Conservation (phyloP, 140 eudicot genomes). For the Erigeron philadelphicus region DNA sequence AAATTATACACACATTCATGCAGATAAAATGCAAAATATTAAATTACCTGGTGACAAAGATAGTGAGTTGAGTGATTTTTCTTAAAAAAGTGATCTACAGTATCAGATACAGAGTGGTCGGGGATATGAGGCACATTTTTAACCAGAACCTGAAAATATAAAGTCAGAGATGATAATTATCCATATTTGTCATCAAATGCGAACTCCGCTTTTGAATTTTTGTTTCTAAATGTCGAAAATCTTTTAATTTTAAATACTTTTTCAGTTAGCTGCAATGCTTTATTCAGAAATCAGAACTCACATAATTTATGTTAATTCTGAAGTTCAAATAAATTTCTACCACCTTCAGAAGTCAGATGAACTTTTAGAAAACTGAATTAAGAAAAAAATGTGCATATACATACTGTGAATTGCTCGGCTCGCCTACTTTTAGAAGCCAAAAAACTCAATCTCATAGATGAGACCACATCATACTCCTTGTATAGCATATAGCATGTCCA, state of each 20-base stretch:
- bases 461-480: constrained; percentile 51
- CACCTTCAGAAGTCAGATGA: constrained; percentile 2
- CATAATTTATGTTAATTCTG: constrained; percentile 2
- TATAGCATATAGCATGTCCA: constrained; percentile 64
- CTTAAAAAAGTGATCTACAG: constrained; percentile 56
- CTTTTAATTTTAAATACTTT: not conserved
- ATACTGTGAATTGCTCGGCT: constrained; percentile 73
- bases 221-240: not conserved
- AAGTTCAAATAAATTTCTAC: not conserved
- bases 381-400: not conserved
- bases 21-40: not conserved
- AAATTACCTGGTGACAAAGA: constrained; percentile 83
- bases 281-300: not conserved
- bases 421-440: constrained; percentile 58
- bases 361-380: not conserved
- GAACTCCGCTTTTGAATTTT: not conserved
- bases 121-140: constrained; percentile 72
- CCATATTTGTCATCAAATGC: not conserved
- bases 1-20: not conserved
- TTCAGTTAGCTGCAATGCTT: not conserved
- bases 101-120: constrained; percentile 64
- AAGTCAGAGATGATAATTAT: not conserved
- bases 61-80: constrained; percentile 77
- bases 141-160: constrained; percentile 61
- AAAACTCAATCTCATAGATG: constrained; percentile 53